Percentiles rank a stretch among this genome's conserved stretches.
Conservation (phyloP, 176 grass and related monocot genomes). For the sorghum (Sorghum bicolor) region Sorghum_bicolor_NCBIv3 NC_012875.2:1892001-1892500, state of each 20-base stretch:
- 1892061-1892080: neutral
- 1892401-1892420: neutral
- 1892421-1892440: neutral
- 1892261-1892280: neutral
- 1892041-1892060: neutral
- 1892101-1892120: neutral
- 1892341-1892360: neutral
- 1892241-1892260: neutral
- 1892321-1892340: neutral
- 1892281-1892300: neutral
- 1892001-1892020: neutral
- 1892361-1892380: neutral
- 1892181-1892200: neutral
- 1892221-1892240: neutral
- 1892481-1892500: conserved; percentile 20
- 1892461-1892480: neutral
- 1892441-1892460: neutral
- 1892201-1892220: neutral
- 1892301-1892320: neutral
- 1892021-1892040: neutral
- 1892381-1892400: neutral
- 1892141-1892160: neutral
- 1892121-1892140: neutral
- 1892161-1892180: neutral
- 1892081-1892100: neutral